Evolutionary conservation across 192 early-diverging fungal genomes (phyloP).

Genomic region (Mortierella claussenii): DNA sequence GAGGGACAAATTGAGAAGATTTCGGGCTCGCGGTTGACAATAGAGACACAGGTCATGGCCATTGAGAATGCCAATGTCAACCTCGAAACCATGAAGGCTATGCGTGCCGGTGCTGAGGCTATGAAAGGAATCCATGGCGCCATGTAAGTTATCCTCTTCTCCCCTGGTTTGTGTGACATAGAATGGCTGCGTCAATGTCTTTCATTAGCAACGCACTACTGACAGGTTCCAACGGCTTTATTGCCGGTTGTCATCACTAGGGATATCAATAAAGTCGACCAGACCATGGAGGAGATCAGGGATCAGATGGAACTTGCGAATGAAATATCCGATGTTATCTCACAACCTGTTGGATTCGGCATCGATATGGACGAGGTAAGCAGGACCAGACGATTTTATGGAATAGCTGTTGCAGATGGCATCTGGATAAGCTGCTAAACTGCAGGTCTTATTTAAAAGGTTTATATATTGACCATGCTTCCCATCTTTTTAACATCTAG

Average conservation of each 20-base stretch:
- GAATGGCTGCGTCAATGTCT: background rate
- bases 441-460: no score
- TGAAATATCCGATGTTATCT: constrained; percentile 94
- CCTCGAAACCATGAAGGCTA: constrained; percentile 93
- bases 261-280: constrained; percentile 95
- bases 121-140: constrained; percentile 94
- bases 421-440: no score
- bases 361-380: constrained; percentile 88
- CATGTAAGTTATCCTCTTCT: constrained; percentile 65
- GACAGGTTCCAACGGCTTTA: background rate
- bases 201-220: background rate
- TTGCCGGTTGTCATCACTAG: constrained; percentile 48
- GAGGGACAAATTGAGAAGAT: constrained; percentile 91
- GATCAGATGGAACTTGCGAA: constrained; percentile 98
- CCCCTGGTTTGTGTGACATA: background rate
- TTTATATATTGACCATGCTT: background rate
- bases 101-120: constrained; percentile 91
- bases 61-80: constrained; percentile 98
- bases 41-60: constrained; percentile 94
- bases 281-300: constrained; percentile 95
- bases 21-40: constrained; percentile 86
- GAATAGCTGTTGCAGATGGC: no score
- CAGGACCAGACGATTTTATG: background rate
- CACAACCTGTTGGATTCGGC: constrained; percentile 87
- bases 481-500: constrained; percentile 19